A percentile compares a stretch with the other conserved stretches of the same genome.
phyloP scores from a whole-genome alignment of 2,329 filamentous ascomycete genomes.

The Truncatella angustata region DNA sequence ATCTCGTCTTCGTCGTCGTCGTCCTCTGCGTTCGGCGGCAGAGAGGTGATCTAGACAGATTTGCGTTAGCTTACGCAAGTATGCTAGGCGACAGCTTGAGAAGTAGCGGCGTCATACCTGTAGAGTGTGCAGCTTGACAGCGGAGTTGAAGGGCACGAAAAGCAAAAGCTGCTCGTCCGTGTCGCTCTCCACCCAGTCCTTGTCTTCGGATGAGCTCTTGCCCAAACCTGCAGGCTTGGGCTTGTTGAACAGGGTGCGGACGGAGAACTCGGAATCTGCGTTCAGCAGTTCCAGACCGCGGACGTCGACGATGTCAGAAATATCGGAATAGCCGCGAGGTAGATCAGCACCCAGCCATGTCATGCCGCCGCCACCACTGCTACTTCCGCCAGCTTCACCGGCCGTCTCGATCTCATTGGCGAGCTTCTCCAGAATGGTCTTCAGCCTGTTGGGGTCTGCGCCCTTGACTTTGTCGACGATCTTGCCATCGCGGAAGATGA shows the following conservation, averaged over 20 bases:
- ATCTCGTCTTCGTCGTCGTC: slow-evolving; percentile 68
- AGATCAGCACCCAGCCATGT: slow-evolving; percentile 73
- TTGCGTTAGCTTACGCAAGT: slow-evolving; percentile 14
- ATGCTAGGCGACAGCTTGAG: no score
- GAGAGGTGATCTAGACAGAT: slow-evolving; percentile 71
- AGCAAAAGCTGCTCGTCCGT: slow-evolving; percentile 96
- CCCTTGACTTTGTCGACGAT: slow-evolving; percentile 69
- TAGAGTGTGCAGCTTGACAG: slow-evolving; percentile 82
- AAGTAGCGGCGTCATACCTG: slow-evolving; percentile 46
- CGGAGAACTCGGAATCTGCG: slow-evolving; percentile 66
- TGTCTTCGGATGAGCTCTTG: slow-evolving; percentile 83
- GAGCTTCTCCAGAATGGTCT: slow-evolving; percentile 69
- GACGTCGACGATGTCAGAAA: slow-evolving; percentile 78
- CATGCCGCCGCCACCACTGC: slow-evolving; percentile 37
- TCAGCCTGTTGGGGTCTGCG: slow-evolving; percentile 69
- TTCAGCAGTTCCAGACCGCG: slow-evolving; percentile 86
- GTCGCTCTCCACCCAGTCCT: slow-evolving; percentile 94
- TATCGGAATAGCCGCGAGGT: slow-evolving; percentile 78
- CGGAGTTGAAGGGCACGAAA: slow-evolving; percentile 84
- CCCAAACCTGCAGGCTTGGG: slow-evolving; percentile 62
- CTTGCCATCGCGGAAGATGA: slow-evolving; percentile 75
- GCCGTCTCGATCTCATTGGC: slow-evolving; percentile 60
- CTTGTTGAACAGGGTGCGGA: slow-evolving; percentile 72
- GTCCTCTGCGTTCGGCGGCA: slow-evolving; percentile 52
- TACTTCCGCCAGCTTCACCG: slow-evolving; percentile 45